Evolutionary conservation across 225 moss, liverwort and hornwort species (phyloP).

Genomic region (Rhytidiadelphus loreus): DNA sequence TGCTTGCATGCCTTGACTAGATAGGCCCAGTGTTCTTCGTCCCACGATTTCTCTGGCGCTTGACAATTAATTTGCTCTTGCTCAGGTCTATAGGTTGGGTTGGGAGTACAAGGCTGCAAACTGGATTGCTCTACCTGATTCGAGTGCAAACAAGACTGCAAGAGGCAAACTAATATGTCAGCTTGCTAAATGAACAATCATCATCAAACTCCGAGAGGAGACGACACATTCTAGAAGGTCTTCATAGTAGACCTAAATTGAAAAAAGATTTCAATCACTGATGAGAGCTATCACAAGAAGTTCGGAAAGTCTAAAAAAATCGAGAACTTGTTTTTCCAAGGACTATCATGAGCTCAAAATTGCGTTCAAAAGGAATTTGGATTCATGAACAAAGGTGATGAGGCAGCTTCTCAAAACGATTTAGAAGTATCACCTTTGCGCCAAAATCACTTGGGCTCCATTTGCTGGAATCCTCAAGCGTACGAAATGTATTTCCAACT

Average conservation of each 20-base stretch:
- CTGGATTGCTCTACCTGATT: neutral
- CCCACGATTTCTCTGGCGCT: neutral
- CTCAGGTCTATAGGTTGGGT: neutral
- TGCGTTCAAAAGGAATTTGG: neutral
- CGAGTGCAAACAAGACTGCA: neutral
- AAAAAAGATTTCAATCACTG: neutral
- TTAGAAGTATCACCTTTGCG: neutral
- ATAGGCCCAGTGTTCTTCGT: slow-evolving; percentile 19
- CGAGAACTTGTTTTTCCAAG: neutral
- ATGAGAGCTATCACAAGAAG: neutral
- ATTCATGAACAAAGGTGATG: neutral
- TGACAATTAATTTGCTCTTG: neutral
- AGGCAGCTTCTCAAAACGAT: neutral
- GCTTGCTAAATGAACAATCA: neutral
- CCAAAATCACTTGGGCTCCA: neutral
- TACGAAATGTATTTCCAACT: neutral
- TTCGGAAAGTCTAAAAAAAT: neutral
- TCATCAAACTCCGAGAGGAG: neutral
- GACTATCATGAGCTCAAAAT: neutral
- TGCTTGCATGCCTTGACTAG: slow-evolving; percentile 2
- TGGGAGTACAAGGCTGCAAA: neutral
- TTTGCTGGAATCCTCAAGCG: neutral
- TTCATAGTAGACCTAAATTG: neutral
- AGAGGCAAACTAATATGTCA: neutral
- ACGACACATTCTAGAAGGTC: neutral